Percentiles rank a stretch among this genome's conserved stretches.
phyloP scores from a whole-genome alignment of 2,329 filamentous ascomycete species.

The Aspergillus fijiensis region DNA sequence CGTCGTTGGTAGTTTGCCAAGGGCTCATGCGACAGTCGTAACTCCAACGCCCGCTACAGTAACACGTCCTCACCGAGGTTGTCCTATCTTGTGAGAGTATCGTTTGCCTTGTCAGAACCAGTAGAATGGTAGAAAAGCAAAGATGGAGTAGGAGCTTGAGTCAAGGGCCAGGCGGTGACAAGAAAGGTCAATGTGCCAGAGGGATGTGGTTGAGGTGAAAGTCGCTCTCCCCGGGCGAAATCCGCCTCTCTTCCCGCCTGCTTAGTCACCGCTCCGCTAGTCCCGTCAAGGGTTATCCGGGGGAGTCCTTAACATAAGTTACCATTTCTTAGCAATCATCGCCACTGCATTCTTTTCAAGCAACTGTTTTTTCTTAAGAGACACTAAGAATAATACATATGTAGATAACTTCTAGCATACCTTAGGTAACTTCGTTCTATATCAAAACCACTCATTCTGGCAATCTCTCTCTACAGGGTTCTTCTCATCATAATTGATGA shows the following conservation, averaged over 20 bases:
- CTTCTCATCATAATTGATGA: too few species aligned
- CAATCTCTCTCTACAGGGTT: too few species aligned
- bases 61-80: background rate
- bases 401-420: too few species aligned
- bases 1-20: constrained; percentile 20
- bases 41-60: constrained; percentile 13
- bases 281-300: constrained; percentile 3
- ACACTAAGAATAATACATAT: too few species aligned
- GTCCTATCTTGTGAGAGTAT: background rate
- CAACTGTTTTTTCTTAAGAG: too few species aligned
- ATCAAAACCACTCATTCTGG: too few species aligned
- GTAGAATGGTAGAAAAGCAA: background rate
- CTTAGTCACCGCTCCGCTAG: constrained; percentile 33
- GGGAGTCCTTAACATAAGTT: background rate
- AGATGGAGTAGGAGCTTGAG: background rate
- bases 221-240: constrained; percentile 38
- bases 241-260: constrained; percentile 30
- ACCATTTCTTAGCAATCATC: background rate
- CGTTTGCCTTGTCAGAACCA: background rate
- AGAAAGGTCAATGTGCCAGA: constrained; percentile 21
- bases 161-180: background rate
- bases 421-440: too few species aligned
- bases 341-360: background rate
- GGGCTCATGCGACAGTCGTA: constrained; percentile 20
- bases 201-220: constrained; percentile 37